phyloP scores from a whole-genome alignment of 2,329 filamentous ascomycete genomes.

The Corynespora cassiicola region DNA sequence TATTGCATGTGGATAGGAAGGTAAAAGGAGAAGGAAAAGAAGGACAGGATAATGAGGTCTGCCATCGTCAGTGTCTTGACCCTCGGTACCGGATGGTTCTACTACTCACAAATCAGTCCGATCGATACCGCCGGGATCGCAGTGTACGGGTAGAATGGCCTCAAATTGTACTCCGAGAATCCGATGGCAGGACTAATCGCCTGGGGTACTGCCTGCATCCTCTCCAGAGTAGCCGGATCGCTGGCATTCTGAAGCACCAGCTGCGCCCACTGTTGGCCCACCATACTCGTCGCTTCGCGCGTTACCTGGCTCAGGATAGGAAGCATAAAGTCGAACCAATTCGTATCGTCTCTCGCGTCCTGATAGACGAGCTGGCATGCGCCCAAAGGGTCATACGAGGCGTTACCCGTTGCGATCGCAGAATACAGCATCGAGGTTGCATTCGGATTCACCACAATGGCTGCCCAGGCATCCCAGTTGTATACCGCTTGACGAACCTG shows the following conservation, averaged over 20 bases:
- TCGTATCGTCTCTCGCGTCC: constrained; percentile 63
- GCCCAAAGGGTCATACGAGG: constrained; percentile 65
- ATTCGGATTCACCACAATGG: constrained; percentile 68
- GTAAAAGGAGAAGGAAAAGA: constrained; percentile 71
- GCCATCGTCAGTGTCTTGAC: no score
- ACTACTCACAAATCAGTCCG: constrained; percentile 61
- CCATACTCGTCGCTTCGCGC: constrained; percentile 53
- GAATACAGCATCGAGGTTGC: constrained; percentile 64
- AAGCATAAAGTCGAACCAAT: constrained; percentile 60
- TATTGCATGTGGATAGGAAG: constrained; percentile 68
- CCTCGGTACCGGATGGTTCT: background rate
- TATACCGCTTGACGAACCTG: constrained; percentile 66
- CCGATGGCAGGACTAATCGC: constrained; percentile 63
- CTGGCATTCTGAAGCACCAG: constrained; percentile 51
- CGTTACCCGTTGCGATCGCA: constrained; percentile 62
- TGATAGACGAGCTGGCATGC: constrained; percentile 64
- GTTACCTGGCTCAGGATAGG: constrained; percentile 59
- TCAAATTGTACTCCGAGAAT: constrained; percentile 63
- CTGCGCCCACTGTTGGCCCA: constrained; percentile 56
- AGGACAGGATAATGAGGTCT: constrained; percentile 69
- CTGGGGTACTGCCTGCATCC: constrained; percentile 58
- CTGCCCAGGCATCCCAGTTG: constrained; percentile 65
- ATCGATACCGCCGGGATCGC: constrained; percentile 66
- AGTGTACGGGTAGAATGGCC: constrained; percentile 64
- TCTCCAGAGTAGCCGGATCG: constrained; percentile 45